Evolutionary conservation across 2,329 filamentous ascomycete species (phyloP).

Genomic region (Alternaria sp.): DNA sequence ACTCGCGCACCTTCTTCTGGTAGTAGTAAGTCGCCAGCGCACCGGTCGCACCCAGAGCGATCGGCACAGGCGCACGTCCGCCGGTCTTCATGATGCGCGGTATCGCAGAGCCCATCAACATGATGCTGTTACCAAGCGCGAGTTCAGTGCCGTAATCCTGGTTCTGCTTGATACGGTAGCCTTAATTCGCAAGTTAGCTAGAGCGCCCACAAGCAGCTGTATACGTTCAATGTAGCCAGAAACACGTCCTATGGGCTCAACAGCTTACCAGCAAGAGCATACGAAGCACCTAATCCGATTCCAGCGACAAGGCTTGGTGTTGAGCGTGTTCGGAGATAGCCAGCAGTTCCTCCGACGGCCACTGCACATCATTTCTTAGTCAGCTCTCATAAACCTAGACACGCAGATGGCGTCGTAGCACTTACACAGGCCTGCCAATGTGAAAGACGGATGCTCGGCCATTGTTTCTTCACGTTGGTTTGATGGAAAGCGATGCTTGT

Average conservation of each 20-base stretch:
- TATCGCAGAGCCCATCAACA: conserved; percentile 32
- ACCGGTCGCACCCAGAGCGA: conserved; percentile 33
- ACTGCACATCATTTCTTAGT: conserved; percentile 18
- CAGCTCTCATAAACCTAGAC: not conserved
- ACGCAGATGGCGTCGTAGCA: not conserved
- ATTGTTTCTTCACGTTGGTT: conserved; percentile 10
- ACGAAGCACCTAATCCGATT: conserved; percentile 33
- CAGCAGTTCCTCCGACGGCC: conserved; percentile 35
- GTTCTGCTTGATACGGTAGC: conserved; percentile 38
- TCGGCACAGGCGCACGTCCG: conserved; percentile 34
- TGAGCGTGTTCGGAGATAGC: conserved; percentile 37
- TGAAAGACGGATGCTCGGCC: conserved; percentile 41
- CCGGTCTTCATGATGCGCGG: conserved; percentile 37
- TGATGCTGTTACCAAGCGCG: conserved; percentile 34
- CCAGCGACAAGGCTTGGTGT: conserved; percentile 37
- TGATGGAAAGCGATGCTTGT: not conserved
- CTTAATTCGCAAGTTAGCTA: conserved; percentile 1
- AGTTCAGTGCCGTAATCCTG: conserved; percentile 39
- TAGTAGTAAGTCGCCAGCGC: conserved; percentile 36
- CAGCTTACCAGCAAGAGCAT: conserved; percentile 31
- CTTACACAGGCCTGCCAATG: conserved; percentile 37
- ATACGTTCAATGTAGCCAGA: not conserved
- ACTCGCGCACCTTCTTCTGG: conserved; percentile 40
- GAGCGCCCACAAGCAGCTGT: not conserved
- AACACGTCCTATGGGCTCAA: not conserved